Conservation (phyloP, 2,329 filamentous ascomycete genomes). For the Calonectria multiphialidica region DNA sequence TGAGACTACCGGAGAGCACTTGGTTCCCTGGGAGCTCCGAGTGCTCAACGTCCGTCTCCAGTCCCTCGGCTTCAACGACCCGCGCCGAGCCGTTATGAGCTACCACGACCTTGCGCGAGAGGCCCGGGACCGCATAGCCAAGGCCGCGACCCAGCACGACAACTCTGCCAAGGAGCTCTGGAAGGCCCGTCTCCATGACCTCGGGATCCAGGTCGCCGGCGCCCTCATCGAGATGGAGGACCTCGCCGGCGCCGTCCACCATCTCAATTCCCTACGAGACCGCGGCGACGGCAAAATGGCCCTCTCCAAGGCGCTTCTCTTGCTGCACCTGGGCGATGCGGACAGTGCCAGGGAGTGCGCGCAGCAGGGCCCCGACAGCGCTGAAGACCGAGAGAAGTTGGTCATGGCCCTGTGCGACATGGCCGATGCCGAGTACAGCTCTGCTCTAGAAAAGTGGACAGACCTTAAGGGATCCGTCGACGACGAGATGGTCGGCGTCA, state of each 20-base stretch:
- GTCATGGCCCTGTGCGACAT: constrained; percentile 80
- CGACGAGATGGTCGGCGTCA: constrained; percentile 82
- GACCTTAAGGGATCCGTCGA: constrained; percentile 55
- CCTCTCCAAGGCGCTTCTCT: constrained; percentile 73
- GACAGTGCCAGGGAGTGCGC: constrained; percentile 73
- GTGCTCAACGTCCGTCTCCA: constrained; percentile 87
- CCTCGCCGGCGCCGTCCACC: constrained; percentile 80
- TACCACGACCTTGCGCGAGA: constrained; percentile 91
- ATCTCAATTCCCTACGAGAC: constrained; percentile 71
- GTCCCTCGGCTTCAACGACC: constrained; percentile 87
- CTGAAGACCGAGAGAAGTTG: constrained; percentile 58
- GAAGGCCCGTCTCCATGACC: constrained; percentile 78
- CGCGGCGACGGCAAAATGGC: constrained; percentile 55
- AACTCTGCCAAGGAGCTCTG: constrained; percentile 73
- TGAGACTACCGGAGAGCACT: constrained; percentile 66
- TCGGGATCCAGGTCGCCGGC: constrained; percentile 76
- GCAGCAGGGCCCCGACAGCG: constrained; percentile 36
- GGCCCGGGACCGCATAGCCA: constrained; percentile 72
- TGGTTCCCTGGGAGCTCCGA: constrained; percentile 90
- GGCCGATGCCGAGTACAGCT: constrained; percentile 79
- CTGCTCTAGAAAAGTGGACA: constrained; percentile 74
- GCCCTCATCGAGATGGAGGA: constrained; percentile 90
- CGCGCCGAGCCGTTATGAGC: constrained; percentile 85
- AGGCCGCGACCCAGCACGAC: constrained; percentile 57
- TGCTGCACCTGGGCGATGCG: constrained; percentile 83